Conservation (phyloP, 306 rosid species). For the Amphicarpaea edgeworthii region DNA sequence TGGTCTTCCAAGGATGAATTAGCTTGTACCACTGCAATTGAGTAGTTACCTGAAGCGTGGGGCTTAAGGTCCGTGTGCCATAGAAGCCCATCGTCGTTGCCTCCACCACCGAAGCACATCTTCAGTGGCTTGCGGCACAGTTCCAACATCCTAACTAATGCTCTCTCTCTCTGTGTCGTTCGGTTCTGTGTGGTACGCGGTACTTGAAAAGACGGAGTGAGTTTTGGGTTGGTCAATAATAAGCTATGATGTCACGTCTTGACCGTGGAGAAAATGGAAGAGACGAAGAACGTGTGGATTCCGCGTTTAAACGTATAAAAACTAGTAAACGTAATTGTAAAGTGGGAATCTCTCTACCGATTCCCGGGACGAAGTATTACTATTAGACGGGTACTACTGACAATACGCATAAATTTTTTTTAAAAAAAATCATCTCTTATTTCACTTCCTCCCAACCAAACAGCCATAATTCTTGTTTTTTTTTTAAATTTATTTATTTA, state of each 20-base stretch:
- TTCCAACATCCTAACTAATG: constrained; percentile 51
- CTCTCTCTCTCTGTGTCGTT: not conserved
- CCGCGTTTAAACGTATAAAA: constrained; percentile 53
- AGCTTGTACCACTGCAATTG: constrained; percentile 58
- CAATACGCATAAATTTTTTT: not conserved
- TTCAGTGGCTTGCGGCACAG: constrained; percentile 46
- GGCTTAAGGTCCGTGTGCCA: constrained; percentile 54
- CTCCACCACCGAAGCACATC: constrained; percentile 52
- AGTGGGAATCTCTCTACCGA: not conserved
- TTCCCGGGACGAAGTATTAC: not conserved
- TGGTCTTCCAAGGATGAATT: constrained; percentile 57
- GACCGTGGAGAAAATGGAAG: constrained; percentile 33
- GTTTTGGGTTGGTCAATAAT: constrained; percentile 36
- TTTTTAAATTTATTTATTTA: too few species aligned
- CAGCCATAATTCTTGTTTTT: too few species aligned
- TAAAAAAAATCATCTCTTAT: too few species aligned
- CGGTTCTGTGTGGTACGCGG: constrained; percentile 16
- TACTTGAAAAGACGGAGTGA: constrained; percentile 33
- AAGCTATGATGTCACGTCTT: not conserved
- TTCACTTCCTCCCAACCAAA: too few species aligned
- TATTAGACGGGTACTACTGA: not conserved
- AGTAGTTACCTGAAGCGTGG: constrained; percentile 51
- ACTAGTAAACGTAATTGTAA: not conserved
- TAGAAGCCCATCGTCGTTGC: constrained; percentile 38
- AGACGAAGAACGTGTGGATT: constrained; percentile 52